Percentiles rank a stretch among this genome's conserved stretches.
Evolutionary conservation across 352 stramenopile genomes (phyloP).

Genomic region (Stramenopiles sp.): DNA sequence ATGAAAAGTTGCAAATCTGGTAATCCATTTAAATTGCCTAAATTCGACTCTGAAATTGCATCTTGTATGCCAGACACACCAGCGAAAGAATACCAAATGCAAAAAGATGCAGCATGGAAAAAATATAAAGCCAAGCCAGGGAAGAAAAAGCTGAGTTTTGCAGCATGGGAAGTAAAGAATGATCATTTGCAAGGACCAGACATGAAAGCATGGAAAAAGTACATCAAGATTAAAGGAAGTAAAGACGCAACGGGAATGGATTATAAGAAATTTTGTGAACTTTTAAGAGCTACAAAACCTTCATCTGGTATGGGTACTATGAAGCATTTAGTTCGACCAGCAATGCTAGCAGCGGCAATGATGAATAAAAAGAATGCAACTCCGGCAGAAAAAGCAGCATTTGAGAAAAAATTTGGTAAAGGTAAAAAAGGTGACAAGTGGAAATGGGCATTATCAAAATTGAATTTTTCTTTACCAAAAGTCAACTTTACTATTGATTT

Average conservation of each 20-base stretch:
- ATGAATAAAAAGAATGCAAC: background rate
- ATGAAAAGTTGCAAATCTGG: background rate
- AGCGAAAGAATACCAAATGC: background rate
- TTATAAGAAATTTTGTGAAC: background rate
- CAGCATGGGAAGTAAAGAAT: background rate
- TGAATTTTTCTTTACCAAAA: too few relatives aligned
- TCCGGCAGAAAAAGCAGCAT: background rate
- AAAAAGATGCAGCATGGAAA: background rate
- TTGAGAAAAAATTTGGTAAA: background rate
- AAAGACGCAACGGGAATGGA: background rate
- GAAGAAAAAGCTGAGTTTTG: background rate
- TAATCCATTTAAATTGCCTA: background rate
- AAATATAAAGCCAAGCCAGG: background rate
- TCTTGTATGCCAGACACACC: background rate
- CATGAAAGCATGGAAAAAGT: background rate
- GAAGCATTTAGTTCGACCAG: background rate
- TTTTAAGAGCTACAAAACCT: background rate
- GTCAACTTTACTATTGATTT: too few relatives aligned
- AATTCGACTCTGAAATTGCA: background rate
- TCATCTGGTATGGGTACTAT: background rate
- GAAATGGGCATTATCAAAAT: background rate
- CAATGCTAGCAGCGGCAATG: background rate
- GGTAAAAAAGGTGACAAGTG: background rate
- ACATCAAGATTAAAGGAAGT: background rate
- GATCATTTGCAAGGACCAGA: background rate